phyloP scores from a whole-genome alignment of 2,329 filamentous ascomycete species.

The Ceratocystis cacaofunesta region DNA sequence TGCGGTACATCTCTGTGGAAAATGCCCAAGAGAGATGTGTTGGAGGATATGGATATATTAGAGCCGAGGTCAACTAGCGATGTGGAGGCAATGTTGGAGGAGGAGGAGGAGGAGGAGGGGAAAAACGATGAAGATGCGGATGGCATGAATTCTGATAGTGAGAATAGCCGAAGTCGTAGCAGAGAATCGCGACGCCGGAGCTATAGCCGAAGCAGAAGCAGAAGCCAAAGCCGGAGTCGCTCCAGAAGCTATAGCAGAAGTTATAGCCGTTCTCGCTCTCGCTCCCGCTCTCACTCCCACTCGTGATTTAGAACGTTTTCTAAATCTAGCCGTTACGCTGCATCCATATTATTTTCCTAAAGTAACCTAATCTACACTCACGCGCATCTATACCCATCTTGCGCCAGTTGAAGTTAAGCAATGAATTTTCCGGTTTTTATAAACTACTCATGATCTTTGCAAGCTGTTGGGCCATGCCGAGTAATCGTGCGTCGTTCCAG shows the following conservation, averaged over 20 bases:
- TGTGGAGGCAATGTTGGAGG: conserved; percentile 54
- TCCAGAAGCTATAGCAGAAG: conserved; percentile 18
- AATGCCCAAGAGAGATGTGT: conserved; percentile 61
- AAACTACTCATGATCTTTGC: conserved; percentile 21
- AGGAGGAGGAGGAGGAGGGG: conserved; percentile 35
- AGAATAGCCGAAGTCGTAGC: conserved; percentile 8
- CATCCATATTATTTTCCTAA: conserved; percentile 1
- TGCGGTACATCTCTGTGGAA: conserved; percentile 90
- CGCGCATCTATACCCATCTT: neutral
- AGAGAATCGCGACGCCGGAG: neutral
- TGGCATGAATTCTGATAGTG: conserved; percentile 19
- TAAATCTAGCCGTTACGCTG: neutral
- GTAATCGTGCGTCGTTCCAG: conserved; percentile 53
- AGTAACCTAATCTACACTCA: conserved; percentile 3
- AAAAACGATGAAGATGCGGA: conserved; percentile 22
- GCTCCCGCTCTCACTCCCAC: neutral
- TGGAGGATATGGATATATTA: conserved; percentile 80
- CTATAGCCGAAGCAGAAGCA: conserved; percentile 15
- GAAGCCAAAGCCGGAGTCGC: conserved; percentile 16
- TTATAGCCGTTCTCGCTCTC: neutral
- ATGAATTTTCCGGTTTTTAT: neutral
- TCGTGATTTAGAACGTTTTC: neutral
- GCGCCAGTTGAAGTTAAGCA: neutral
- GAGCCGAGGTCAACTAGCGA: conserved; percentile 74
- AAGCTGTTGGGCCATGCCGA: conserved; percentile 40